Base-by-base conservation (phyloP, 257 asterid species). In the Salvia rosmarinus region DNA sequence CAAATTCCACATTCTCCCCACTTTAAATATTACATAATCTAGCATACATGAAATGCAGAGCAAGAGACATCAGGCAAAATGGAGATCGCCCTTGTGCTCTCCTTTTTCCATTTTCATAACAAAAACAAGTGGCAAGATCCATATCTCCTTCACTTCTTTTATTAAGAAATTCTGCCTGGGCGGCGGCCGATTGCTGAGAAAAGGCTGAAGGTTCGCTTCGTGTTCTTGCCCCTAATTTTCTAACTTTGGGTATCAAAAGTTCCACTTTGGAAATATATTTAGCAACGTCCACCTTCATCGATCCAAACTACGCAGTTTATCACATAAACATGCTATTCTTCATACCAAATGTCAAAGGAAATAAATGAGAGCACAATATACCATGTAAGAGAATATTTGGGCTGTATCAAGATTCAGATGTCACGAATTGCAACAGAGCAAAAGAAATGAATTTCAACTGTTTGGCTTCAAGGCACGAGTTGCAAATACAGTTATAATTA, bases 401-500 rank as follows among this genome's bases (percentile, higher is more conserved):
- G 50, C 30, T 40, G 49, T 12, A 13, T 44, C 50, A 40, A 20
- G 47, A 59, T 14, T 35, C 9, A 54, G 20, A 23, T 20, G 37
- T 6, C 56, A 68, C 7, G 42, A 76, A 44, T 32, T 11, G 34
- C 20, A 57, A 37, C 43, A 57, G 39, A 62, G 8, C 32, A 25
- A 64, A 57, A 37, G 32, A 51, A 23, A 61, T 37, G 11, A 19
- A 62, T 67, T 40, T 58, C 52, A 60, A 14, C 4, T 46, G 28
- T 49, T 49, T 12, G 32, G 21, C 32, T 57, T 58, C 63, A 59
- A 30, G 30, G 51, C 56, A 52, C 9, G 40, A 34, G 6, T 17
- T 13, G 20, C 70, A 58, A n/a, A n/a, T n/a, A 74, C 54, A 19
- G 25, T 59, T 51, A 59, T 43, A 57, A 21, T 21, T 28, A 61